phyloP scores from a whole-genome alignment of 2,329 filamentous ascomycete species.

The Pezizomycotina sp. region DNA sequence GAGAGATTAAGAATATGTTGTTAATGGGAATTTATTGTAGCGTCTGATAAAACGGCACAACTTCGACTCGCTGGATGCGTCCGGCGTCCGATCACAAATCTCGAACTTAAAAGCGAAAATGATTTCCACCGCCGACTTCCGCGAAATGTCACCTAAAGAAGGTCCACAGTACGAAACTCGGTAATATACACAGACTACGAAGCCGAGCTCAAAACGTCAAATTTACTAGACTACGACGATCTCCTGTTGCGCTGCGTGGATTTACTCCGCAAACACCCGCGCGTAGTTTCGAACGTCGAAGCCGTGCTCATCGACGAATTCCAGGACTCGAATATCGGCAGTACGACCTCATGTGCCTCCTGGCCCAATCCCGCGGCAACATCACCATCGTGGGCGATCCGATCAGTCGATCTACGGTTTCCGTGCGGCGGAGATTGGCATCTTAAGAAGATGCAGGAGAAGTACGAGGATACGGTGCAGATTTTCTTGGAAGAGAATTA shows the following conservation, averaged over 20 bases:
- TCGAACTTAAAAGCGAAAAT: slow-evolving; percentile 40
- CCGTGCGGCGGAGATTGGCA: slow-evolving; percentile 80
- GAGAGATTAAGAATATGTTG: too few species aligned
- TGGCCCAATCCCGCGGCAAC: slow-evolving; percentile 54
- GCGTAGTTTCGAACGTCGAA: slow-evolving; percentile 77
- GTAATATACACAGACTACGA: slow-evolving; percentile 61
- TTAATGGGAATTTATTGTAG: slow-evolving; percentile 23
- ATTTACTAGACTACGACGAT: slow-evolving; percentile 88
- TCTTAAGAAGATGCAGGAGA: slow-evolving; percentile 58
- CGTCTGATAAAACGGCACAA: slow-evolving; percentile 64
- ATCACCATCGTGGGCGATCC: slow-evolving; percentile 94
- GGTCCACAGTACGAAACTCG: slow-evolving; percentile 42
- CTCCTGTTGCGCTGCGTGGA: slow-evolving; percentile 69
- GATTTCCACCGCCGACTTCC: neutral
- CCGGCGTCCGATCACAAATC: slow-evolving; percentile 57
- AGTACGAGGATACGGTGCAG: slow-evolving; percentile 63
- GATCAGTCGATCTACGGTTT: slow-evolving; percentile 98
- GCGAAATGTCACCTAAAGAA: slow-evolving; percentile 40
- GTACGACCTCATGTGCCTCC: slow-evolving; percentile 80
- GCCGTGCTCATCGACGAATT: slow-evolving; percentile 92
- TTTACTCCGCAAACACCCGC: slow-evolving; percentile 53
- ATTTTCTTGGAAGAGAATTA: slow-evolving; percentile 89
- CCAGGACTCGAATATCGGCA: slow-evolving; percentile 94
- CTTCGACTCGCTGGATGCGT: slow-evolving; percentile 46
- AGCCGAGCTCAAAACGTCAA: slow-evolving; percentile 53